Percentiles rank a stretch among this genome's conserved stretches.
phyloP scores from a whole-genome alignment of 345 rosid species.

The Eucalyptus brandiana region DNA sequence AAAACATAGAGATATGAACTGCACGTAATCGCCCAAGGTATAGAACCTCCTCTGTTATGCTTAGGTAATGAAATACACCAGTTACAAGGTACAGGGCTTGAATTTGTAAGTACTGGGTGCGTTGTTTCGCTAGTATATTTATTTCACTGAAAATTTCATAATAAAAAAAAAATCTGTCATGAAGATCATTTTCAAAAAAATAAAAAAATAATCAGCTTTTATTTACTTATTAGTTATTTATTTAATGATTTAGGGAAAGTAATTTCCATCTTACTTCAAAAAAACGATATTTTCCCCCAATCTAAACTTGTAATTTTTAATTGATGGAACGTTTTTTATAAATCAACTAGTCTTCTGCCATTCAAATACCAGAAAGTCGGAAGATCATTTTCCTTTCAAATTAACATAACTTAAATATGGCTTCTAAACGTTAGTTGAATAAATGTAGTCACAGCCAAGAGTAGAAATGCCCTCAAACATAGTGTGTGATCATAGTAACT shows the following conservation, averaged over 20 bases:
- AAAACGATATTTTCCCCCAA: background rate
- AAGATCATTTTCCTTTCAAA: background rate
- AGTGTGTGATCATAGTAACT: background rate
- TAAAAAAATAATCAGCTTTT: no score
- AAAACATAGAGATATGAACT: background rate
- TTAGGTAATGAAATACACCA: background rate
- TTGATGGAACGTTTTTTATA: background rate
- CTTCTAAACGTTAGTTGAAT: background rate
- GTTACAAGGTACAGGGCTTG: background rate
- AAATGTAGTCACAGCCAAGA: background rate
- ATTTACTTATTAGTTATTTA: background rate
- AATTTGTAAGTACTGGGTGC: background rate
- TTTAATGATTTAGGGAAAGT: background rate
- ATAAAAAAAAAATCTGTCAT: no score
- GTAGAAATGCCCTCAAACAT: background rate
- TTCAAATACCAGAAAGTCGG: background rate
- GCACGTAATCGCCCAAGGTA: background rate
- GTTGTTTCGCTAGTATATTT: background rate
- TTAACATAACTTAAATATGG: background rate
- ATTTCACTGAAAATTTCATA: background rate
- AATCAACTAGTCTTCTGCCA: background rate
- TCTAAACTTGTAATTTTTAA: background rate
- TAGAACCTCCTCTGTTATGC: background rate
- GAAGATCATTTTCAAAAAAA: no score
- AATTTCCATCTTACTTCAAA: background rate